Evolutionary conservation across 352 stramenopile species (phyloP), one percentile per base, ranked within the genome.

Genomic region (Phytophthora tentaculata): DNA sequence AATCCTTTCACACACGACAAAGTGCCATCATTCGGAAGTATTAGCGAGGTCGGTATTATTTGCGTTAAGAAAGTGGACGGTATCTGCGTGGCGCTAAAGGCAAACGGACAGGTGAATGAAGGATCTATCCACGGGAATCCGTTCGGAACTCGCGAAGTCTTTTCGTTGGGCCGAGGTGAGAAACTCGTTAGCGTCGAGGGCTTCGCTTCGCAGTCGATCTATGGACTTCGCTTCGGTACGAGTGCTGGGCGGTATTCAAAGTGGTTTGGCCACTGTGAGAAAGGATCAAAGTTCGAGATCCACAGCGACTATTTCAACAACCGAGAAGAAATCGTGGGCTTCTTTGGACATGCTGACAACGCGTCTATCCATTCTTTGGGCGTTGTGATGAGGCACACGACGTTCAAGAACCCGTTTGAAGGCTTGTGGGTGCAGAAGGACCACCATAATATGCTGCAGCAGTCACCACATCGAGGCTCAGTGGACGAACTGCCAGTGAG

Each of bases 201-300:
- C 5, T 92, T 89, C 48, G 86, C 86, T 1, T 92, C 86, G 0
- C 84, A 92, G 48, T 88, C 81, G 9, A 69, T 94, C 29, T 90
- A 90, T 32, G 84, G 77, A 0, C 54, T 94, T 0, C 81, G 86
- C 23, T 89, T 92, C 32, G 76, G 71, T 17, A 92, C 86, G 14
- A 92, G 69, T 43, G 52, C 63, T 1, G 79, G 79, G 0, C 67
- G 86, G 4, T 64, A 75, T n/a, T 94, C 86, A 2, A 92, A 90
- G 56, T 94, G 86, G 86, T 94, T 88, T 62, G 86, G 84, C 14
- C 78, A 89, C 24, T 84, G 74, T 55, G 84, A 92, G 43, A 90
- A 90, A 64, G 86, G 86, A 28, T 78, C 74, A 10, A 78, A 74
- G 32, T 94, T 94, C 57, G 79, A 89, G 37, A 43, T 94, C 39